Evolutionary conservation across 371 early-diverging fungal species (phyloP).

Genomic region (Capillidium rhysosporum): DNA sequence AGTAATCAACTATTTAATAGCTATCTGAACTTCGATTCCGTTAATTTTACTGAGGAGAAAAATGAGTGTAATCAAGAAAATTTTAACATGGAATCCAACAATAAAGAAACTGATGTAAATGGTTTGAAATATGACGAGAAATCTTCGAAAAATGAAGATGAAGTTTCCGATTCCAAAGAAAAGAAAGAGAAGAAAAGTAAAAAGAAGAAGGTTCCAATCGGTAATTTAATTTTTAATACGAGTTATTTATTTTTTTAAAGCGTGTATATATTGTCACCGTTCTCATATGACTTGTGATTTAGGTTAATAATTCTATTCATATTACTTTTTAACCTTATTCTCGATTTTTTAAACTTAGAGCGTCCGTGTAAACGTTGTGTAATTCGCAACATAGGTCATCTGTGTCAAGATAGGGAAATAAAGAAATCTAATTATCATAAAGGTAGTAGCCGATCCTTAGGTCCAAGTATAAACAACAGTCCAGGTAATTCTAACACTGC

Average conservation of each 20-base stretch:
- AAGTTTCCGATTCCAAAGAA: background rate
- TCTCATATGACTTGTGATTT: conserved; percentile 76
- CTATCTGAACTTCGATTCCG: too few species aligned
- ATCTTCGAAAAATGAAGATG: too few species aligned
- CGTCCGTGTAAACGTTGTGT: conserved; percentile 89
- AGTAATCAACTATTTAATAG: too few species aligned
- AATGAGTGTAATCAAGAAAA: too few species aligned
- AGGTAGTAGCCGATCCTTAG: too few species aligned
- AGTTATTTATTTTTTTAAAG: conserved; percentile 14
- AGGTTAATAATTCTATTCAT: conserved; percentile 16
- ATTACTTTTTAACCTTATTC: background rate
- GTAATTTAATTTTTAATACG: background rate
- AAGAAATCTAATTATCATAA: too few species aligned
- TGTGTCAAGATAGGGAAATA: conserved; percentile 72
- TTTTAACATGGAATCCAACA: too few species aligned
- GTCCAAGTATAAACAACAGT: too few species aligned
- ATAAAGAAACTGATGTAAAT: too few species aligned
- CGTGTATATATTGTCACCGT: conserved; percentile 65
- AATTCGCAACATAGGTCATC: conserved; percentile 72
- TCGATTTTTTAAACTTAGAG: conserved; percentile 16
- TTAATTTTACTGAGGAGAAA: too few species aligned
- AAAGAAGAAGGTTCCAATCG: background rate
- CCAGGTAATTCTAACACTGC: conserved; percentile 5
- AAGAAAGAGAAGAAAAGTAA: background rate
- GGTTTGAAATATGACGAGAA: too few species aligned